Base-by-base conservation (phyloP, 192 early-diverging fungal species). In the Gigaspora rosea region DNA sequence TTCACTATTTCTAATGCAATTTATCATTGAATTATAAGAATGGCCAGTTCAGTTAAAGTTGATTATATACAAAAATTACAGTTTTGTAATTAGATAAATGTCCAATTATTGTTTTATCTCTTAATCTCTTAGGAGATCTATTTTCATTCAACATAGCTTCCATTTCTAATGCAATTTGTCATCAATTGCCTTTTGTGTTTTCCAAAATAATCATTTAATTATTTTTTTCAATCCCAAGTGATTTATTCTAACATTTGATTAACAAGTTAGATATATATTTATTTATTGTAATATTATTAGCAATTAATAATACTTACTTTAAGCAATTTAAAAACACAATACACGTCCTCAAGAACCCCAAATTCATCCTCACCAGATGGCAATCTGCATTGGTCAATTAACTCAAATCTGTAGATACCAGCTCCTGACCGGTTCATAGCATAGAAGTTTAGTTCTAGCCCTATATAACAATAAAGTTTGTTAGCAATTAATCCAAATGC, bases 401-500 rank as follows among this genome's bases (percentile, higher is more conserved):
- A 46, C 1, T 54, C 71, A 72, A 72, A 72, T 72, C 71, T 72
- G 16, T 72, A 73, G n/a, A 73, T 73, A 1, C 52, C 54, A 4
- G 15, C 35, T 20, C 54, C 71, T 41, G 0, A 46, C 71, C 71
- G 58, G 20, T 73, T 33, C 71, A 73, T 58, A 15, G 71, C 50
- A 58, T 73, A 73, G 10, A 73, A 73, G 16, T 73, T 73, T 1
- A 73, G 0, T 58, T 73, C 71, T 46, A 73, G 41, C 1, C 71
- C 54, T 72, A 72, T 20, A 71, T 71, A 72, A 27, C 4, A 57
- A 58, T 41, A 16, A 58, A 72, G 1, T 57, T 58, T 9, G 36
- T 46, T 58, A 72, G 52, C 52, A 36, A 57, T 3, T 57, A 58
- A 58, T 1, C 33, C 11, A 8, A 36, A 5, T 12, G 58, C 18